Evolutionary conservation across 495 filamentous ascomycete species (phyloP).

Genomic region (Lophium mytilinum): DNA sequence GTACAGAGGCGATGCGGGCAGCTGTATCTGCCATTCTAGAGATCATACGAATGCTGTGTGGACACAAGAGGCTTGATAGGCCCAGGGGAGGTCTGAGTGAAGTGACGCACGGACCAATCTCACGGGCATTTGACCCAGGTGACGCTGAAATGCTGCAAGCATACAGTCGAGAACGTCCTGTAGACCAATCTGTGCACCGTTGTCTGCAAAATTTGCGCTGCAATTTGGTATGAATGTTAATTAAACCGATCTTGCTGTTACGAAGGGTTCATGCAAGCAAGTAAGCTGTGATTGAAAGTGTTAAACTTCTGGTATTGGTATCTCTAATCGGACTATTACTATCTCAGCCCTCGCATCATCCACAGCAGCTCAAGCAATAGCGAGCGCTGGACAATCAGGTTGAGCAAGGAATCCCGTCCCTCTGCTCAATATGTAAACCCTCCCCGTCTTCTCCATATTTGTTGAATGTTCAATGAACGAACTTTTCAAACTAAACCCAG

Average conservation of each 20-base stretch:
- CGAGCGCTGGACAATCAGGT: background rate
- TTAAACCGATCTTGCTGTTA: too few species aligned
- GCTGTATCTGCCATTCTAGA: conserved; percentile 3
- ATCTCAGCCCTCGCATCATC: background rate
- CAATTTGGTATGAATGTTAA: too few species aligned
- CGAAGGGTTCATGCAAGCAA: too few species aligned
- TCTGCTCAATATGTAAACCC: background rate
- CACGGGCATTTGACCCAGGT: background rate
- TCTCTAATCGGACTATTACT: background rate
- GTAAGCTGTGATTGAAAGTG: background rate
- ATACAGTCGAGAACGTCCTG: too few species aligned
- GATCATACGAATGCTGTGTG: background rate
- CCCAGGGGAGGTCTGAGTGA: background rate
- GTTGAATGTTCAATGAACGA: conserved; percentile 1
- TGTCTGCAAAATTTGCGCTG: too few species aligned
- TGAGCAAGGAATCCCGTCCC: background rate
- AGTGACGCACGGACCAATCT: background rate
- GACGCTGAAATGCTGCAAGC: too few species aligned
- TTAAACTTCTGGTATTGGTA: conserved; percentile 2
- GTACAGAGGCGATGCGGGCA: conserved; percentile 13
- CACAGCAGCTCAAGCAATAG: background rate
- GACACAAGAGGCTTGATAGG: too few species aligned
- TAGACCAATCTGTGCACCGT: too few species aligned
- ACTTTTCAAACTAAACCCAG: background rate
- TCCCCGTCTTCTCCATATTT: background rate